Conservation (phyloP, 1,284 basidiomycete species). For the Ceratobasidium sp. region DNA sequence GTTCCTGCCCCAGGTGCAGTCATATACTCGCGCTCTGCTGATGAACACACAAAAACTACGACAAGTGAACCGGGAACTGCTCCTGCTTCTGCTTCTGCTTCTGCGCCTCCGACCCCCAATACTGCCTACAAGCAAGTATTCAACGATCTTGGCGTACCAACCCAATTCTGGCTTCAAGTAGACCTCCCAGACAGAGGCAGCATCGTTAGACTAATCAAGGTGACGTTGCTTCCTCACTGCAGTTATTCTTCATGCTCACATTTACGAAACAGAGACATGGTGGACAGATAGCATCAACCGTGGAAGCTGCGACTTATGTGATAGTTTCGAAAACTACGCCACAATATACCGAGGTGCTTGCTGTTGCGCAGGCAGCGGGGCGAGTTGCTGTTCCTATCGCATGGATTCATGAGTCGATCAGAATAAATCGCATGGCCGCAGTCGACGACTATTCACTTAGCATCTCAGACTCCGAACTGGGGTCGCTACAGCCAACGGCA, state of each 20-base stretch:
- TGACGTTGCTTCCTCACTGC: background rate
- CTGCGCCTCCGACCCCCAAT: slow-evolving; percentile 5
- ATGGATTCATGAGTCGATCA: slow-evolving; percentile 31
- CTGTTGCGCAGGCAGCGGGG: slow-evolving; percentile 9
- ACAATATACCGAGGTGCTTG: slow-evolving; percentile 27
- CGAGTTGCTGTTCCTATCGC: slow-evolving; percentile 38
- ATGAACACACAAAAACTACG: background rate
- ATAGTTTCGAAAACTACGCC: slow-evolving; percentile 34
- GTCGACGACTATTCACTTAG: slow-evolving; percentile 27
- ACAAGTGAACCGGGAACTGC: background rate
- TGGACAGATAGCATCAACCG: slow-evolving; percentile 5
- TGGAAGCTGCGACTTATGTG: slow-evolving; percentile 29
- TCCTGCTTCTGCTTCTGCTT: background rate
- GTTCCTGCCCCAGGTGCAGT: slow-evolving; percentile 11
- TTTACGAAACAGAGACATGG: slow-evolving; percentile 21
- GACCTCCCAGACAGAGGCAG: slow-evolving; percentile 31
- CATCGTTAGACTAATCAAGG: slow-evolving; percentile 20
- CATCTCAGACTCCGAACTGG: background rate
- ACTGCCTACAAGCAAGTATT: slow-evolving; percentile 18
- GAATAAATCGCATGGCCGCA: background rate
- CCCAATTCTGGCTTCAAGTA: slow-evolving; percentile 34
- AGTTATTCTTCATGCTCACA: background rate
- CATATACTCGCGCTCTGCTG: slow-evolving; percentile 15
- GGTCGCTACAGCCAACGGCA: background rate
- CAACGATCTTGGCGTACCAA: background rate